Evolutionary conservation across 1,284 basidiomycete species (phyloP).

Genomic region (Apiotrichum mycotoxinovorans): DNA sequence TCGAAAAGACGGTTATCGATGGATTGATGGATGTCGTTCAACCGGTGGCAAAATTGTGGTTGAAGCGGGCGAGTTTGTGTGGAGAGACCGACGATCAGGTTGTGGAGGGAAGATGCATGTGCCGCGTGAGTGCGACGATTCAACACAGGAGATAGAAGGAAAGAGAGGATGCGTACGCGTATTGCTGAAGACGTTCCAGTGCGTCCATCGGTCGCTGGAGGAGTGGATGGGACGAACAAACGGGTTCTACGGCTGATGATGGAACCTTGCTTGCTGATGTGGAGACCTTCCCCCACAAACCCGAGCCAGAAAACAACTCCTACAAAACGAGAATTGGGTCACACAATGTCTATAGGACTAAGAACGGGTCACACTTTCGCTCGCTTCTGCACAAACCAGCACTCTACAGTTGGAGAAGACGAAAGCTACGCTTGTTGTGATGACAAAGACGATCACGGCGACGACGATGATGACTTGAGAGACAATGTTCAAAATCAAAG

Average conservation of each 20-base stretch:
- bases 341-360: no score
- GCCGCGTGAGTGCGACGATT: slow-evolving; percentile 9
- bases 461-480: no score
- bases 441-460: no score
- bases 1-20: background rate
- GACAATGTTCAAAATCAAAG: no score
- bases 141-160: background rate
- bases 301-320: no score
- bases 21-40: background rate
- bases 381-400: no score
- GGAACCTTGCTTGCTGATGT: background rate
- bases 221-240: background rate
- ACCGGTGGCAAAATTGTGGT: background rate
- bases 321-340: no score
- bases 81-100: no score
- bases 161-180: slow-evolving; percentile 23
- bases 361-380: no score
- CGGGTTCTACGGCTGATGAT: no score
- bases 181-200: slow-evolving; percentile 6
- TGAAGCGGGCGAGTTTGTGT: background rate
- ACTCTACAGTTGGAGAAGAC: no score
- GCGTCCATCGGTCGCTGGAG: slow-evolving; percentile 12
- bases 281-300: background rate
- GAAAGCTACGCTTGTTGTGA: no score
- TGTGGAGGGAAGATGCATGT: background rate